phyloP scores from a whole-genome alignment of 805 yeast species.

The Alloascoidea africana region DNA sequence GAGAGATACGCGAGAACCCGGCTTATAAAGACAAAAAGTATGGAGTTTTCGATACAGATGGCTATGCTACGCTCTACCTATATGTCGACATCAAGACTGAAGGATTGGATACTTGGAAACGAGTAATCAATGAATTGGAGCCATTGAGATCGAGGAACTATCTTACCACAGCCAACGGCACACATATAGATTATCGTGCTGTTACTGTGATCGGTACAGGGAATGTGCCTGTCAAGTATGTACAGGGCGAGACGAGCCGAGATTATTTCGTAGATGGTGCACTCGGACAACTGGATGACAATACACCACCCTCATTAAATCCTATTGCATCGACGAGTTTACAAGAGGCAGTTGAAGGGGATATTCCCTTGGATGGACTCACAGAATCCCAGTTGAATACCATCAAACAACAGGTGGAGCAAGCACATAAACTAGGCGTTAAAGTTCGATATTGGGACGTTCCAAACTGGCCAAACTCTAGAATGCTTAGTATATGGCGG shows the following conservation, averaged over 20 bases:
- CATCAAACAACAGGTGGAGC: slow-evolving; percentile 17
- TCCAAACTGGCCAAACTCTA: slow-evolving; percentile 44
- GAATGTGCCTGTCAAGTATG: slow-evolving; percentile 32
- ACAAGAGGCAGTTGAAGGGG: slow-evolving; percentile 12
- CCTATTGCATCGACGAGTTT: slow-evolving; percentile 24
- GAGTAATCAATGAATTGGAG: slow-evolving; percentile 27
- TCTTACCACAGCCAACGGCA: slow-evolving; percentile 31
- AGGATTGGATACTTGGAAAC: slow-evolving; percentile 26
- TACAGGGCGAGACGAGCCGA: slow-evolving; percentile 13
- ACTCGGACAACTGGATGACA: slow-evolving; percentile 14
- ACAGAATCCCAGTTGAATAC: slow-evolving; percentile 16
- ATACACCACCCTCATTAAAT: slow-evolving; percentile 11
- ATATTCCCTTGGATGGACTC: slow-evolving; percentile 16
- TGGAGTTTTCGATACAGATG: slow-evolving; percentile 28
- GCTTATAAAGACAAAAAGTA: slow-evolving; percentile 10
- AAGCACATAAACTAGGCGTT: slow-evolving; percentile 34
- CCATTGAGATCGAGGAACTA: slow-evolving; percentile 32
- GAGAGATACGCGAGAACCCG: not conserved
- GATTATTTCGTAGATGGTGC: slow-evolving; percentile 41
- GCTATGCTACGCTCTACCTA: slow-evolving; percentile 37
- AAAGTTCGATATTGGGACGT: slow-evolving; percentile 60
- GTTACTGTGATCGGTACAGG: slow-evolving; percentile 55
- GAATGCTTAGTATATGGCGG: slow-evolving; percentile 31
- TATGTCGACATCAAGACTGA: slow-evolving; percentile 47
- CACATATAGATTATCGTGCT: slow-evolving; percentile 30